Base-by-base conservation (phyloP, 176 grass and related monocot genomes). In the Oryza australiensis region DNA sequence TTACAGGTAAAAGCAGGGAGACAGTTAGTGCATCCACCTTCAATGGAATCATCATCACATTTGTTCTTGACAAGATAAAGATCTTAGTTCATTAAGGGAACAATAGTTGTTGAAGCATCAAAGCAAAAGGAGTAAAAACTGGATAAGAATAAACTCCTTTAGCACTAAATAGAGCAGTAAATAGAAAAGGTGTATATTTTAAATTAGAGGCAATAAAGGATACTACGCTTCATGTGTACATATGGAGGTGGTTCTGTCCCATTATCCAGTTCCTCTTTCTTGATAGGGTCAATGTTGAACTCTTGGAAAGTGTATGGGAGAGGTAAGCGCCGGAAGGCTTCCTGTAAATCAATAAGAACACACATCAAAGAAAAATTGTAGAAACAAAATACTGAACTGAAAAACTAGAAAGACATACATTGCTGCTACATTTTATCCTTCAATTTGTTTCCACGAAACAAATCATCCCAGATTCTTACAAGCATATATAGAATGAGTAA, bases 31-130 rank as follows among this genome's bases (percentile, higher is more conserved):
- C 95, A 98, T 70, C 89, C 93, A 82, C 48, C 84, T 91, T 88
- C 84, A 77, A 83, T 55, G 73, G 75, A 42, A 79, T 66, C 60
- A 71, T 74, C 26, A 3, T 75, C 85, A 49, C 84, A 71, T 82
- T 95, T 98, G 55, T 80, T 90, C 90, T 97, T 97, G 64, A 97
- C 76, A 71, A 92, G 26, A 90, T 95, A 98, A 43, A 91, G n/a
- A 88, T 95, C 95, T 95, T 85, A 82, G 30, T 68, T 62, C 42
- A 72, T 77, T 82, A 37, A 86, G 66, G 72, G 72, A 82, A 82
- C 46, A 18, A 0, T 16, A 74, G 12, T 66, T 81, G 46, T 72
- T 74, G 23, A 78, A 73, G 34, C 33, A 43, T 38, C 43, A 24
- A 71, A 32, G 32, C 38, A 76, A 83, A 75, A 18, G 80, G 22